Percentiles rank a stretch among this genome's conserved stretches.
Evolutionary conservation across 2,329 filamentous ascomycete genomes (phyloP).

Genomic region (Cladosporium sp.): DNA sequence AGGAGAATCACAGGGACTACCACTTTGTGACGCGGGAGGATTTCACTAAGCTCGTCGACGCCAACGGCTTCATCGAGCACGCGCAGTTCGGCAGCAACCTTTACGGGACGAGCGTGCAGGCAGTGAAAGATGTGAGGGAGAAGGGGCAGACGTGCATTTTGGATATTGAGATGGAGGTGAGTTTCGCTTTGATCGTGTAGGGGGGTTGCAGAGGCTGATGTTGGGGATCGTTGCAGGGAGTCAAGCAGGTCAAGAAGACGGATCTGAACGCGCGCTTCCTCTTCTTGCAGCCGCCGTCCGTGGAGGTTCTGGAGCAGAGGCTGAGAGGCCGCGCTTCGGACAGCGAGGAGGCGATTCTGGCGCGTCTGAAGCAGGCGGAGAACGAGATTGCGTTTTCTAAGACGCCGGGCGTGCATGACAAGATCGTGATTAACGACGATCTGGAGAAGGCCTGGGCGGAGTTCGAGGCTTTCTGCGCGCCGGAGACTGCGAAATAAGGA

Average conservation of each 20-base stretch:
- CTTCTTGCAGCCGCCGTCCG: slow-evolving; percentile 74
- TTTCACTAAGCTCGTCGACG: slow-evolving; percentile 62
- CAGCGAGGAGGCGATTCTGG: slow-evolving; percentile 62
- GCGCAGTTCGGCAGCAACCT: slow-evolving; percentile 79
- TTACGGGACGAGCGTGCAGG: slow-evolving; percentile 78
- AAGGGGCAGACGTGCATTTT: slow-evolving; percentile 70
- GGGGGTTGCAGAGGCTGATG: background rate
- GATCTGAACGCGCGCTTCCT: slow-evolving; percentile 70
- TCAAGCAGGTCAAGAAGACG: slow-evolving; percentile 83
- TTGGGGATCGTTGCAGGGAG: slow-evolving; percentile 48
- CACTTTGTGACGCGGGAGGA: slow-evolving; percentile 63
- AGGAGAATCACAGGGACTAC: slow-evolving; percentile 73
- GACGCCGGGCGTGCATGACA: slow-evolving; percentile 59
- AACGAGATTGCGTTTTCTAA: slow-evolving; percentile 68
- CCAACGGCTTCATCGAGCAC: slow-evolving; percentile 76
- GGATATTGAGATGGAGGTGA: slow-evolving; percentile 93
- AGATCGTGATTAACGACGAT: slow-evolving; percentile 61
- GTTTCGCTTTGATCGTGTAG: slow-evolving; percentile 14
- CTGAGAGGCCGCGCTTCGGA: slow-evolving; percentile 74
- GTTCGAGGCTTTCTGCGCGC: slow-evolving; percentile 34
- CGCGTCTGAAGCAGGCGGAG: slow-evolving; percentile 64
- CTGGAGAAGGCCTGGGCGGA: slow-evolving; percentile 51
- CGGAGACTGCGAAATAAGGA: slow-evolving; percentile 14
- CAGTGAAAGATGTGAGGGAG: slow-evolving; percentile 67
- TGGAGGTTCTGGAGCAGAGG: slow-evolving; percentile 66